A percentile compares a stretch with the other conserved stretches of the same genome.
These are phyloP conservation scores for Cutaneotrichosporon sp. DNA, from an alignment of 1,284 basidiomycete genomes.

Conservation along the genomic window DNA sequence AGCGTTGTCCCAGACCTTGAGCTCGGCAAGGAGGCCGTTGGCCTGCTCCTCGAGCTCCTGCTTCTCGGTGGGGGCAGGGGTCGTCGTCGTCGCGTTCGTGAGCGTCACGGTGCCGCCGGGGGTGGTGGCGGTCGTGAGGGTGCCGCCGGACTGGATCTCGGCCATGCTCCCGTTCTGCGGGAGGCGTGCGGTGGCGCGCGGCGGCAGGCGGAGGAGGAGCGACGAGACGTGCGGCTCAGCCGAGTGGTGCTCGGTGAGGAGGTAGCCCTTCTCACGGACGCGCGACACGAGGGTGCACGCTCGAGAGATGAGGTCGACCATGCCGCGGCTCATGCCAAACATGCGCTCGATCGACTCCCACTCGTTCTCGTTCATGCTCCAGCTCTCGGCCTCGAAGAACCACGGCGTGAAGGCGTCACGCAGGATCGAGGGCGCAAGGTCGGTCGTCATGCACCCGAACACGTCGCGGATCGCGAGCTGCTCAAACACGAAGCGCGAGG, in stretches of 20 bases:
- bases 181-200: slow-evolving; percentile 24
- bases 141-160: slow-evolving; percentile 2
- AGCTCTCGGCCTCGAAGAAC: slow-evolving; percentile 49
- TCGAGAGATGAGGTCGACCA: slow-evolving; percentile 48
- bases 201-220: slow-evolving; percentile 22
- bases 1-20: slow-evolving; percentile 46
- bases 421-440: slow-evolving; percentile 43
- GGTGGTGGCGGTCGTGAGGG: background rate
- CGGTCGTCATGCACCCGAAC: slow-evolving; percentile 52
- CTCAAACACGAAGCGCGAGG: slow-evolving; percentile 48
- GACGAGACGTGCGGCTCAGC: slow-evolving; percentile 21
- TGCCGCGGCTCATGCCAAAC: slow-evolving; percentile 48
- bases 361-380: slow-evolving; percentile 41
- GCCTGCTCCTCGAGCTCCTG: slow-evolving; percentile 34
- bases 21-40: slow-evolving; percentile 40
- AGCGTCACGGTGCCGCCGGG: slow-evolving; percentile 3
- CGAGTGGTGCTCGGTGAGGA: slow-evolving; percentile 24
- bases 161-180: slow-evolving; percentile 14
- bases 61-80: slow-evolving; percentile 19
- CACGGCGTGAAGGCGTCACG: slow-evolving; percentile 47
- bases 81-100: background rate
- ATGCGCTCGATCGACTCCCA: slow-evolving; percentile 50
- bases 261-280: slow-evolving; percentile 24
- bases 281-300: slow-evolving; percentile 38
- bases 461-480: slow-evolving; percentile 50